These are phyloP conservation scores for Rhizopus delemar DNA, from an alignment of 371 early-diverging fungal genomes.

Conservation along the genomic window DNA sequence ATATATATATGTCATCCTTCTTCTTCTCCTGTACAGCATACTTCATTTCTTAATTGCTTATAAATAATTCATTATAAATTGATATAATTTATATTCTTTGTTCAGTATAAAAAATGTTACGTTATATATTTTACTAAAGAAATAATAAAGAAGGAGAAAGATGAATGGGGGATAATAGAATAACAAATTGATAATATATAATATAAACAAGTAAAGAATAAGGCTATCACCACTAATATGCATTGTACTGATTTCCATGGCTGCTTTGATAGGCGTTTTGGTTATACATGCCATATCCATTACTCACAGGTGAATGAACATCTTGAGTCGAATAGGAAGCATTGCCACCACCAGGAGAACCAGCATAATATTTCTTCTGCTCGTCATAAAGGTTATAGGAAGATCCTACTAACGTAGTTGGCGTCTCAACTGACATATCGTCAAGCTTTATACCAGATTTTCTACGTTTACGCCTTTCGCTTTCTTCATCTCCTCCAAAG, in stretches of 20 bases:
- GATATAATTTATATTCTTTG: no score
- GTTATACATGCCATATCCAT: slow-evolving; percentile 21
- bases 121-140: neutral
- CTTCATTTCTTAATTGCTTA: no score
- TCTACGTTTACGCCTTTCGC: slow-evolving; percentile 45
- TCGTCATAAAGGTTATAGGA: slow-evolving; percentile 15
- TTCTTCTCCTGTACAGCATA: neutral
- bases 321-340: neutral
- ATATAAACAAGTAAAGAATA: neutral
- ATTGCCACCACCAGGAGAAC: neutral
- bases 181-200: neutral
- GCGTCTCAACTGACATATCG: slow-evolving; percentile 42
- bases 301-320: slow-evolving; percentile 2
- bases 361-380: slow-evolving; percentile 18
- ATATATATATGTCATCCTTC: neutral
- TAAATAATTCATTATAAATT: no score
- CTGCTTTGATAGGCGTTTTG: neutral
- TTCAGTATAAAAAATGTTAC: no score
- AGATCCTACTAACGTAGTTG: slow-evolving; percentile 28
- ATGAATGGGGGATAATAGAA: neutral
- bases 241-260: slow-evolving; percentile 7
- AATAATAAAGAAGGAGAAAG: neutral
- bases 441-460: slow-evolving; percentile 52
- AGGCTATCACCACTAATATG: neutral
- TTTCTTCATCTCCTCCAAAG: slow-evolving; percentile 38